Percentiles rank a stretch among this genome's conserved stretches.
These are phyloP conservation scores for Fomitopsis schrenkii DNA, from an alignment of 1,284 basidiomycete species.

Conservation along the genomic window DNA sequence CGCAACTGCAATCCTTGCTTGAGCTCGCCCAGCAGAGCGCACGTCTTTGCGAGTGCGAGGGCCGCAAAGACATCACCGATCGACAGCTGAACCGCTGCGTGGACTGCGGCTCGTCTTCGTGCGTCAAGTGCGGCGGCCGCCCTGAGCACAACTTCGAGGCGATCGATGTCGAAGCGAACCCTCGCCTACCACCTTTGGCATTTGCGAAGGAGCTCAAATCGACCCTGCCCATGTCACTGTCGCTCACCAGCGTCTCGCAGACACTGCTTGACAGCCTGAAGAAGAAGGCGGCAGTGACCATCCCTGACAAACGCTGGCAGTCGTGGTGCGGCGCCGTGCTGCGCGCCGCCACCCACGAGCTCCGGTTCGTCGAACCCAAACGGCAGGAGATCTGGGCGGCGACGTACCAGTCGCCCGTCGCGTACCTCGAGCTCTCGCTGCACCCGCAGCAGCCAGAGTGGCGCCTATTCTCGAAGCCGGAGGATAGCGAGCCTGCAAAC, in stretches of 20 bases:
- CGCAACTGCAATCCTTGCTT: slow-evolving; percentile 57
- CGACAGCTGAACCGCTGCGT: slow-evolving; percentile 68
- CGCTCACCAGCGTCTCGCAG: slow-evolving; percentile 50
- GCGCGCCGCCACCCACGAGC: slow-evolving; percentile 56
- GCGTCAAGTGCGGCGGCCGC: slow-evolving; percentile 83
- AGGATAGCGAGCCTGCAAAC: slow-evolving; percentile 70
- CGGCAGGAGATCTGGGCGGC: slow-evolving; percentile 88
- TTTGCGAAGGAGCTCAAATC: slow-evolving; percentile 80
- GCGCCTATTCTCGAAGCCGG: slow-evolving; percentile 76
- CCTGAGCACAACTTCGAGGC: slow-evolving; percentile 77
- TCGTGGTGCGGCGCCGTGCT: slow-evolving; percentile 70
- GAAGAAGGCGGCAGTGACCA: slow-evolving; percentile 36
- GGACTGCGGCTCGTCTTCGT: slow-evolving; percentile 79
- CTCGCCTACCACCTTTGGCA: slow-evolving; percentile 61
- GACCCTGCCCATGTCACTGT: slow-evolving; percentile 84
- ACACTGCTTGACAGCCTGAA: slow-evolving; percentile 53
- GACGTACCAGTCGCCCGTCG: slow-evolving; percentile 71
- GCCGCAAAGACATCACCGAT: slow-evolving; percentile 73
- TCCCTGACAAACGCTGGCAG: slow-evolving; percentile 54
- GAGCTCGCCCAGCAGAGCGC: slow-evolving; percentile 65
- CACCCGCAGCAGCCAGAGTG: slow-evolving; percentile 81
- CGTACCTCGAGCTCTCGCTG: slow-evolving; percentile 73
- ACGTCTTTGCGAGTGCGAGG: slow-evolving; percentile 87
- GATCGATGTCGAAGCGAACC: slow-evolving; percentile 45
- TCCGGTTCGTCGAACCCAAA: slow-evolving; percentile 84